A percentile compares a stretch with the other conserved stretches of the same genome.
Evolutionary conservation across 2,329 filamentous ascomycete species (phyloP).

Genomic region (Corinectria fuckeliana): DNA sequence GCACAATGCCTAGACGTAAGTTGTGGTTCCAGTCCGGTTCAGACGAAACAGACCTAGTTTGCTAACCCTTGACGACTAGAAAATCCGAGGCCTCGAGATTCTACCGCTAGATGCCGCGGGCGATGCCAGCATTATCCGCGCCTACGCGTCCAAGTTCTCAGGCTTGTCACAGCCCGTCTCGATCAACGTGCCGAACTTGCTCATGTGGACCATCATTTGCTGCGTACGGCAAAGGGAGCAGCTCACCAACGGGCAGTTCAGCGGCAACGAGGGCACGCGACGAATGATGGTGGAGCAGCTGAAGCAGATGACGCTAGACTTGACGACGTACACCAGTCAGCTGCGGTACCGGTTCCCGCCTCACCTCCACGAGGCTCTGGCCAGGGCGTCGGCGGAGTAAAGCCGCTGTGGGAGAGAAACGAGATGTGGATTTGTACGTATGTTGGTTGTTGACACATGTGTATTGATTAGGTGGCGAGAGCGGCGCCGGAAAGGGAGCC

Average conservation of each 20-base stretch:
- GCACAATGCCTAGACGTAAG: conserved; percentile 65
- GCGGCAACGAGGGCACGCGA: conserved; percentile 71
- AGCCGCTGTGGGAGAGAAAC: neutral
- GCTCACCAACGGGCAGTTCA: conserved; percentile 74
- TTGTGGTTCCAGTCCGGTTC: conserved; percentile 25
- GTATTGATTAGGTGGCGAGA: neutral
- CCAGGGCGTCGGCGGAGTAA: conserved; percentile 75
- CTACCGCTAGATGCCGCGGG: conserved; percentile 79
- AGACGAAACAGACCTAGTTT: neutral
- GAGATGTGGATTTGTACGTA: neutral
- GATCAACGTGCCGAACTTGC: conserved; percentile 85
- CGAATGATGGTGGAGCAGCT: conserved; percentile 72
- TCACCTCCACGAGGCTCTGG: conserved; percentile 86
- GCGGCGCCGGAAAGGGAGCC: neutral
- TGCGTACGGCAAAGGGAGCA: conserved; percentile 80
- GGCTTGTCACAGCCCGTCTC: conserved; percentile 80
- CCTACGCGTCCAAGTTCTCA: conserved; percentile 81
- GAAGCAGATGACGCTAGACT: conserved; percentile 81
- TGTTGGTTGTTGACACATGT: conserved; percentile 9
- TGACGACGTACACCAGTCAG: conserved; percentile 93
- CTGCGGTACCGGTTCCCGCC: conserved; percentile 89
- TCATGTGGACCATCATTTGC: conserved; percentile 92
- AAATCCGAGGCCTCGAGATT: conserved; percentile 76
- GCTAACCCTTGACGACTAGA: conserved; percentile 53
- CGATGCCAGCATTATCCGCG: conserved; percentile 79